Base-by-base conservation (phyloP, 78 protist species). In the Isochrysis galbana region DNA sequence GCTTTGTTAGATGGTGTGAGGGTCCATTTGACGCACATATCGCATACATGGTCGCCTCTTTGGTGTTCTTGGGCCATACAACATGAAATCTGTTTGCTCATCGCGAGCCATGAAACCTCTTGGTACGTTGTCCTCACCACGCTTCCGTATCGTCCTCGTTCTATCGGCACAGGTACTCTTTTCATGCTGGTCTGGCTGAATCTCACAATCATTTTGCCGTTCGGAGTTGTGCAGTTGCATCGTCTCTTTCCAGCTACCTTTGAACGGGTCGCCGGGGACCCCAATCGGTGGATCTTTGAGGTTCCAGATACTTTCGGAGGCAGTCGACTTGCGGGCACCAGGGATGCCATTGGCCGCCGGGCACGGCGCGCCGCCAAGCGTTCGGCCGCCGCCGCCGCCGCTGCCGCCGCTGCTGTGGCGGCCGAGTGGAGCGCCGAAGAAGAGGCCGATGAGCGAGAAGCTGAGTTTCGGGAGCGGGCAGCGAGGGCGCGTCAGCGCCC, bases 291-390 rank as follows among this genome's bases (percentile, higher is more conserved):
- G 74, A 21, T 21, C 74, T 61, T 61, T 21, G n/a, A 61, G 74
- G 7, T 61, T 32, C n/a, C 74, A 7, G 14, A 19, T 14, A 7
- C 61, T 19, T 7, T 19, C 29, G n/a, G n/a, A n/a, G n/a, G n/a
- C n/a, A n/a, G n/a, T n/a, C 61, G 14, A 14, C 61, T 51, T 14
- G 61, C 61, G 14, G 61, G 61, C 61, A 51, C 7, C 29, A n/a
- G n/a, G n/a, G 29, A 51, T 14, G 61, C 61, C 29, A 19, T 51
- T 51, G 61, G 61, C 61, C 74, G 74, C 74, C 74, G 74, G 36
- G 74, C 74, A 32, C 74, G 74, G 29, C 74, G 74, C n/a, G 74
- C 74, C n/a, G n/a, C n/a, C 74, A 61, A 61, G 74, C 74, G 23
- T 32, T 7, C 74, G 14, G 74, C 74, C 74, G 74, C 74, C 29